Evolutionary conservation across 345 rosid genomes (phyloP).

Genomic region (Erysimum cheiranthoides): DNA sequence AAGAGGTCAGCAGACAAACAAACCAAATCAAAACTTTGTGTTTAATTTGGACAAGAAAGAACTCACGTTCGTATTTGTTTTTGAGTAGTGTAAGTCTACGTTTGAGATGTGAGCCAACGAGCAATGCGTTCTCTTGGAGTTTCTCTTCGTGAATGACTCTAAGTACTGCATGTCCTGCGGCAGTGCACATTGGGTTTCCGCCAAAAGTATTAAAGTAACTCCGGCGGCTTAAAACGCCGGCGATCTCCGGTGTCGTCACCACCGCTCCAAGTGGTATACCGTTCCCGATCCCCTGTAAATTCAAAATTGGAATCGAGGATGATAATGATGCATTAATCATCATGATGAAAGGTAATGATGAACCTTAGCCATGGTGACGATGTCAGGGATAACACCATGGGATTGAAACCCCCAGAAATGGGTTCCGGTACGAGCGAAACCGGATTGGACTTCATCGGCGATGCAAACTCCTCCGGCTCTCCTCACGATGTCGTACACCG

Average conservation of each 20-base stretch:
- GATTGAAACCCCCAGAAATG: constrained; percentile 87
- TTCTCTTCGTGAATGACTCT: constrained; percentile 81
- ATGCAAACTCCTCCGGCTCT: constrained; percentile 90
- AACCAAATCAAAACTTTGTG: not conserved
- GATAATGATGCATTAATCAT: not conserved
- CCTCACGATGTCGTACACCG: constrained; percentile 62
- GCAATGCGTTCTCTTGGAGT: constrained; percentile 75
- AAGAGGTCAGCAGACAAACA: not conserved
- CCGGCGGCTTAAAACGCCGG: constrained; percentile 73
- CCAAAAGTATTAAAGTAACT: constrained; percentile 86
- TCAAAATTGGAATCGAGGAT: not conserved
- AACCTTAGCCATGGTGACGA: constrained; percentile 98
- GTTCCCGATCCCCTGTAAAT: constrained; percentile 79
- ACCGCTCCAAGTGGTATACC: constrained; percentile 96
- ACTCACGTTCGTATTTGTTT: constrained; percentile 68
- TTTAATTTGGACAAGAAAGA: constrained; percentile 17
- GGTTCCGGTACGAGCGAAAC: constrained; percentile 80
- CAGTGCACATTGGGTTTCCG: constrained; percentile 85
- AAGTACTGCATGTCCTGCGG: constrained; percentile 85
- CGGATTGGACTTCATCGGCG: constrained; percentile 90
- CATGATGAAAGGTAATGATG: not conserved
- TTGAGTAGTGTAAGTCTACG: constrained; percentile 63
- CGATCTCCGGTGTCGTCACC: constrained; percentile 90
- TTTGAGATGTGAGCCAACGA: constrained; percentile 81
- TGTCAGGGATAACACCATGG: constrained; percentile 89